phyloP scores from a whole-genome alignment of 2,329 filamentous ascomycete genomes.

The Tolypocladium tropicale region DNA sequence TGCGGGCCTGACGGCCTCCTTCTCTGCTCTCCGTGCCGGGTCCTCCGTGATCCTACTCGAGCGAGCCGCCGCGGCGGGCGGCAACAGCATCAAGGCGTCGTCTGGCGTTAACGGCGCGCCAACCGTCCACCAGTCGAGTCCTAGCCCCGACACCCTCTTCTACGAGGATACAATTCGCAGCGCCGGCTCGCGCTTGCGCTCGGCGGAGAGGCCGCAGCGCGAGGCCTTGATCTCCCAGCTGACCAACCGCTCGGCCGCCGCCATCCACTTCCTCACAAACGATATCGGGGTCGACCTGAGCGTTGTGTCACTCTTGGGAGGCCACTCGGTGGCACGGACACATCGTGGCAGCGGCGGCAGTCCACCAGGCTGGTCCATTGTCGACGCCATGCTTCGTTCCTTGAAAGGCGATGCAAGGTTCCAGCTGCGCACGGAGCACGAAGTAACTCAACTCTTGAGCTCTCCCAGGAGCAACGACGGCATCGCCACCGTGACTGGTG shows the following conservation, averaged over 20 bases:
- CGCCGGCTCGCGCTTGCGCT: not conserved
- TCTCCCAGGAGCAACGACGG: not conserved
- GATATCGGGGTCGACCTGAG: not conserved
- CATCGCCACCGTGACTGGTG: not conserved
- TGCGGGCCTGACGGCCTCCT: not conserved
- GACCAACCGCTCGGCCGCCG: not conserved
- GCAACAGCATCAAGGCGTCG: not conserved
- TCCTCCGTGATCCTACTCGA: not conserved
- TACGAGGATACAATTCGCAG: not conserved
- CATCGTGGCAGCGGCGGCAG: not conserved
- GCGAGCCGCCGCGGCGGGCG: not conserved
- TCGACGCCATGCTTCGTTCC: not conserved
- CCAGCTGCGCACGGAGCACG: not conserved
- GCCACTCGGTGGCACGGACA: not conserved
- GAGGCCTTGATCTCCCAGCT: not conserved
- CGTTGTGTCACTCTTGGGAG: not conserved
- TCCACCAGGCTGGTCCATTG: not conserved
- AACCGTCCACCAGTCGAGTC: not conserved
- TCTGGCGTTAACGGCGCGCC: not conserved
- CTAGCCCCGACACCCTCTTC: not conserved
- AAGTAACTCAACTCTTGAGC: not conserved
- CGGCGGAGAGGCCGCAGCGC: not conserved
- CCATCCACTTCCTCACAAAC: not conserved
- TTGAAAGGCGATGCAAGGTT: not conserved
- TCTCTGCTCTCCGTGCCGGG: not conserved